Evolutionary conservation across 495 filamentous ascomycete genomes (phyloP), one percentile per base, ranked within the genome.

Genomic region (Neurospora hispaniola): DNA sequence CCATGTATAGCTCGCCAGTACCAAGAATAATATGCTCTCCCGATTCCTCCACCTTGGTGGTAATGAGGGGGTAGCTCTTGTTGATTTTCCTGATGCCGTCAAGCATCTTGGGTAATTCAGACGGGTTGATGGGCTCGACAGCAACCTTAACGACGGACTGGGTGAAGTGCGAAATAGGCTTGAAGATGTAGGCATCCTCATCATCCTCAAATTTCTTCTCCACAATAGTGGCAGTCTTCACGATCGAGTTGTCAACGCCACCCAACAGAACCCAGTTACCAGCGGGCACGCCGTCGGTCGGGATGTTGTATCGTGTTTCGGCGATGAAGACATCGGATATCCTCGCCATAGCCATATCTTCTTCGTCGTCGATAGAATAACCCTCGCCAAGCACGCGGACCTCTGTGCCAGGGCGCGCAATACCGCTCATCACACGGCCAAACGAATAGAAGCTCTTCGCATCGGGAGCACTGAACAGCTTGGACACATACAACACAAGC

Each of bases 41-140:
- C n/a, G 94, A 97, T 80, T 99, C 96, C 78, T 99, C 96, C 18
- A 99, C 96, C 81, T 98, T 98, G 10, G 96, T 98, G 62, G 92
- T 93, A 71, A 98, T 91, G 38, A 99, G 86, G 42, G 96, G 96
- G 78, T 98, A 99, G 80, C 91, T 94, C 82, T 98, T 98, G 85
- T 97, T 97, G 81, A 98, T 92, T 78, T 97, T 98, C 70, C 96
- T 88, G 39, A 99, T 87, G 69, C 96, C 96, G 79, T 99, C 96
- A 66, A 99, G 86, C 96, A 99, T 99, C 83, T 99, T 99, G 1
- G 96, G 96, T n/a, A 99, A 84, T 81, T 99, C 96, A 4, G 94
- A 98, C 6, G 96, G 96, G 78, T 98, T 98, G 81, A 99, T 96
- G 8, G 96, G 96, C 80, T 99, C 96, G 39, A 99, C 94, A 0